phyloP scores from a whole-genome alignment of 805 yeast genomes.

The Henningerozyma blattae region DNA sequence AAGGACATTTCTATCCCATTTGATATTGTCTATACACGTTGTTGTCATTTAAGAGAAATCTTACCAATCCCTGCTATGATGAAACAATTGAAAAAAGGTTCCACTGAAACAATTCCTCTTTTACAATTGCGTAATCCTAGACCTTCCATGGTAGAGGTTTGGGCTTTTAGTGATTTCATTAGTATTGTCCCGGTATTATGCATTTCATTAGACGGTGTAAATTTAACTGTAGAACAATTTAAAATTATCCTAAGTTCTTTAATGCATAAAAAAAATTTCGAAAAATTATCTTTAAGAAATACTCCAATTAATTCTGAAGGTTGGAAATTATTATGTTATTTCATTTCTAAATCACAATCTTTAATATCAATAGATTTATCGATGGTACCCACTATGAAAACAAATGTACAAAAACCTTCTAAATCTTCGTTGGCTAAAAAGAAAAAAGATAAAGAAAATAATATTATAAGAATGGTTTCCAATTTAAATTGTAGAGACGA shows the following conservation, averaged over 20 bases:
- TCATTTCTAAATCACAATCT: slow-evolving; percentile 51
- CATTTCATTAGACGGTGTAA: slow-evolving; percentile 70
- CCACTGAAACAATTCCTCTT: slow-evolving; percentile 64
- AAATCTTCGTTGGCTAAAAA: slow-evolving; percentile 15
- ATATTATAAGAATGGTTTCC: slow-evolving; percentile 27
- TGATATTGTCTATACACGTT: slow-evolving; percentile 76
- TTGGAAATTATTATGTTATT: slow-evolving; percentile 74
- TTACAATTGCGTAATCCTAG: slow-evolving; percentile 71
- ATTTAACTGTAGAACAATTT: slow-evolving; percentile 63
- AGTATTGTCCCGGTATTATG: slow-evolving; percentile 75
- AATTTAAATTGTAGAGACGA: slow-evolving; percentile 40
- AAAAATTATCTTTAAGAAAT: slow-evolving; percentile 68
- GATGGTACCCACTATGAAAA: slow-evolving; percentile 27
- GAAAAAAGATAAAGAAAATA: slow-evolving; percentile 11
- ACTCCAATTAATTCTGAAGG: slow-evolving; percentile 65
- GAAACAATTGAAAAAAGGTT: slow-evolving; percentile 63
- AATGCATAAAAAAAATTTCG: slow-evolving; percentile 49
- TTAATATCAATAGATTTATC: slow-evolving; percentile 56
- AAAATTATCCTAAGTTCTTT: slow-evolving; percentile 56
- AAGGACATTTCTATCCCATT: slow-evolving; percentile 28
- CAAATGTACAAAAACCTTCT: slow-evolving; percentile 29
- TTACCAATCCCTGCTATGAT: slow-evolving; percentile 84
- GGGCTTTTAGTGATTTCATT: slow-evolving; percentile 78
- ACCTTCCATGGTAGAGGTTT: slow-evolving; percentile 80
- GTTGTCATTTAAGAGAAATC: slow-evolving; percentile 87